phyloP scores from a whole-genome alignment of 202 grass and related monocot species.

The Cymbopogon flexuosus region DNA sequence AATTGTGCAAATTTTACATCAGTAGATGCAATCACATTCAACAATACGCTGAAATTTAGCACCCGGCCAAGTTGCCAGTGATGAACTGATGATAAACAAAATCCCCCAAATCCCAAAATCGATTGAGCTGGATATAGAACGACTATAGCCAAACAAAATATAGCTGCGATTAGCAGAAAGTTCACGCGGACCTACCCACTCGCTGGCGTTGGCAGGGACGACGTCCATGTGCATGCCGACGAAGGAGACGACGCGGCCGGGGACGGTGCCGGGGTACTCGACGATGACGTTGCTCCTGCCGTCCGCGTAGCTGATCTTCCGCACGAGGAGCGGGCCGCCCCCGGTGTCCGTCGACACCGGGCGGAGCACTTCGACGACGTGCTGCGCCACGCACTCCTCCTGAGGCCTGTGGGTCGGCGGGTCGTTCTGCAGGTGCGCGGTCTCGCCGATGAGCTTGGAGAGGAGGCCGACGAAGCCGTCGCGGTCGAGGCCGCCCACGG shows the following conservation, averaged over 20 bases:
- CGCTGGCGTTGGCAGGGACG: conserved; percentile 63
- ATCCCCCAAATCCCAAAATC: background rate
- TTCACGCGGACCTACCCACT: conserved; percentile 53
- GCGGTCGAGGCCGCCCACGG: conserved; percentile 58
- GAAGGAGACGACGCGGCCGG: conserved; percentile 60
- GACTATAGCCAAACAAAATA: background rate
- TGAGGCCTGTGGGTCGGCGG: conserved; percentile 48
- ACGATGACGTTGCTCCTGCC: conserved; percentile 84
- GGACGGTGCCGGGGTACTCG: conserved; percentile 77
- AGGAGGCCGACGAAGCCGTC: conserved; percentile 69
- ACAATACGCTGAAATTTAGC: background rate
- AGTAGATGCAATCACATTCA: background rate
- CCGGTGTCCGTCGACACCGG: conserved; percentile 42
- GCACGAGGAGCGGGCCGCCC: conserved; percentile 61
- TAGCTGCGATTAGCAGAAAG: background rate
- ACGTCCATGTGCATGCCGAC: conserved; percentile 99
- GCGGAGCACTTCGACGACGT: conserved; percentile 57
- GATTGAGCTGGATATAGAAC: background rate
- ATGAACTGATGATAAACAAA: background rate
- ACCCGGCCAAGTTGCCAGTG: background rate
- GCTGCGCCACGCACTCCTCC: conserved; percentile 61
- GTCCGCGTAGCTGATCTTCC: conserved; percentile 52
- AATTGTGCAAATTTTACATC: background rate
- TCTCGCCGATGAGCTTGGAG: conserved; percentile 70
- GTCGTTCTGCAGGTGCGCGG: conserved; percentile 81